Base-by-base conservation (phyloP, 805 yeast species). In the Starmerella bacillaris region DNA sequence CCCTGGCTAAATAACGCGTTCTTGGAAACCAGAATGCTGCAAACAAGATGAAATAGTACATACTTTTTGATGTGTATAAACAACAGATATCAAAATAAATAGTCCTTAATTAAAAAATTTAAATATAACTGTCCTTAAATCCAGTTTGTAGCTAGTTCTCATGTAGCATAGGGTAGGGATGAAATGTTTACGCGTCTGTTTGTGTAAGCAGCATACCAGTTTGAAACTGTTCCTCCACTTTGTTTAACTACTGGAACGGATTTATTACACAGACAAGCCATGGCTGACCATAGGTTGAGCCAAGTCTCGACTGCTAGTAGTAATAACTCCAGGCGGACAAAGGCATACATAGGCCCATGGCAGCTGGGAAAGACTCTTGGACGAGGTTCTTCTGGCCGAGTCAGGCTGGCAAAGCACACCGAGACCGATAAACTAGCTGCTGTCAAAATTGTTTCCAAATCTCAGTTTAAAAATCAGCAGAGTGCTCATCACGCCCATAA, bases 331-430 rank as follows among this genome's bases (percentile, higher is more conserved):
- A 45, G 61, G 58, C 54, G 68, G 49, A 56, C 62, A 39, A 72
- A 67, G 46, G 66, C 67, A 43, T 65, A 71, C 46, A 74, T 89
- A 30, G 98, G 98, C 2, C 95, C 98, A 2, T 89, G 98, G 98
- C 78, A 82, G 52, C 62, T 89, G 24, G 96, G 96, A 20, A 68
- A 86, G 45, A 89, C 98, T 2, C 61, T 89, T 34, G 98, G 98
- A 18, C 67, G 92, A 39, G 98, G 98, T n/a, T 78, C 93, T 11
- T 80, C 94, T 1, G 96, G 98, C 18, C 68, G 95, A 42, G 98
- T 89, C 14, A 64, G 94, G 40, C 64, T 89, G 37, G 96, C 98
- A 12, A 76, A 82, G 46, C 92, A 89, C 54, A 67, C 73, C 29
- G 67, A 68, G 36, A 76, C 89, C 1, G 89, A 89, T 33, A 76